A percentile compares a stretch with the other conserved stretches of the same genome.
Evolutionary conservation across 1,284 basidiomycete species (phyloP).

Genomic region (Moesziomyces parantarcticus): DNA sequence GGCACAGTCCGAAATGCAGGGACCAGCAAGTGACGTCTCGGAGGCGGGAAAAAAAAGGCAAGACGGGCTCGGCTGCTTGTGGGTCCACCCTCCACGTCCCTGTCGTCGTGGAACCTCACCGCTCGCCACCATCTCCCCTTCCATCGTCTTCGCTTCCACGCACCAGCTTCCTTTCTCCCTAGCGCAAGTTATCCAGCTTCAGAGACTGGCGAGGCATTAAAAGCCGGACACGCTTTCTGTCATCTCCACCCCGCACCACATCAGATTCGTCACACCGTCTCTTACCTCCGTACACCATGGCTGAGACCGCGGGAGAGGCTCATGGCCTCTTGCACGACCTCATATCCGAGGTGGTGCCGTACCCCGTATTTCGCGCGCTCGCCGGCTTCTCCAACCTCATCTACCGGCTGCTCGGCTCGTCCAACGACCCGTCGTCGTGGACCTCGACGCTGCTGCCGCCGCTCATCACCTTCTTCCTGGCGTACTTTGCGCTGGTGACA

Average conservation of each 20-base stretch:
- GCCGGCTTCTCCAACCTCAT: constrained; percentile 55
- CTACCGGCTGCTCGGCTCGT: constrained; percentile 36
- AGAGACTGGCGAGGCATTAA: not conserved
- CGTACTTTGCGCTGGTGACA: constrained; percentile 53
- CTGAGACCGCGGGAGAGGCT: constrained; percentile 19
- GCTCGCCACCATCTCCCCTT: not conserved
- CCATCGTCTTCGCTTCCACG: not conserved
- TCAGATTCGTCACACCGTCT: not conserved
- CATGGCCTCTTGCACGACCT: constrained; percentile 30
- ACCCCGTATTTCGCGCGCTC: constrained; percentile 44
- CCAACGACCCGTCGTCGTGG: constrained; percentile 56
- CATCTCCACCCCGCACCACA: not conserved
- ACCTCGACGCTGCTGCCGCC: constrained; percentile 50
- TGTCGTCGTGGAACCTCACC: not conserved
- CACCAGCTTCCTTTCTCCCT: not conserved
- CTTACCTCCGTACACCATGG: constrained; percentile 11
- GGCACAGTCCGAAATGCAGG: too few species aligned
- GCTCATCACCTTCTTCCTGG: constrained; percentile 52
- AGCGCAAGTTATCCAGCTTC: not conserved
- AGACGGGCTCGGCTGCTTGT: too few species aligned
- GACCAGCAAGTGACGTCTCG: too few species aligned
- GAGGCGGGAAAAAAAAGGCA: too few species aligned
- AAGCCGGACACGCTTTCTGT: not conserved
- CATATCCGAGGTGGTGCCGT: constrained; percentile 36
- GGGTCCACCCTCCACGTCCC: not conserved